Conservation (phyloP, 768 basidiomycete genomes). For the Boletus tylopilopsis region DNA sequence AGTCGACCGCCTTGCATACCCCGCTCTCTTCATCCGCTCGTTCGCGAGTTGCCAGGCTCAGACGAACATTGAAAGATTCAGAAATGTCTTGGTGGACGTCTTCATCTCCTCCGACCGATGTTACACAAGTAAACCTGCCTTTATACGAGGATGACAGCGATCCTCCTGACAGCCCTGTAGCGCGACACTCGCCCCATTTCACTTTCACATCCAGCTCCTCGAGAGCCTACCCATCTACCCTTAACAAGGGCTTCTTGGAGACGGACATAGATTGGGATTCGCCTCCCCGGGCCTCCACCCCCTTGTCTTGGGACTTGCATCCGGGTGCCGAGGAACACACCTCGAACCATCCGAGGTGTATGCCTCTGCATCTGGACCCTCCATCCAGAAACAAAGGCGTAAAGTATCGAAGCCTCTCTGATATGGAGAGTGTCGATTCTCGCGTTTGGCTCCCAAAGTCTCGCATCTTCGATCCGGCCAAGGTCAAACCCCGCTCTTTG, state of each 20-base stretch:
- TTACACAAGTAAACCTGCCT: constrained; percentile 19
- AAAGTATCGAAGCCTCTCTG: constrained; percentile 16
- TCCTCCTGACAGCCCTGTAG: constrained; percentile 4
- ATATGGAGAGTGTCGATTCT: constrained; percentile 15
- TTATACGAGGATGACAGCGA: constrained; percentile 16
- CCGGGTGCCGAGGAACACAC: constrained; percentile 11
- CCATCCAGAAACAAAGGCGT: constrained; percentile 15
- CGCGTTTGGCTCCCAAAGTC: constrained; percentile 27
- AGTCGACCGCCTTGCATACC: background rate
- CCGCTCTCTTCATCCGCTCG: background rate
- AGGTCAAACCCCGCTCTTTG: constrained; percentile 21
- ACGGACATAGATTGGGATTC: constrained; percentile 2
- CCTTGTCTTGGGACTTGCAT: constrained; percentile 1
- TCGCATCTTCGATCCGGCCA: constrained; percentile 25
- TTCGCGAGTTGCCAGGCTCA: constrained; percentile 9
- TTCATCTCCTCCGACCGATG: constrained; percentile 26
- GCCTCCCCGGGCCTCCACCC: background rate
- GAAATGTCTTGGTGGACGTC: constrained; percentile 1
- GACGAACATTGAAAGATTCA: constrained; percentile 7
- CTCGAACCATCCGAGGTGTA: constrained; percentile 3
- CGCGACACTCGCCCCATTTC: constrained; percentile 13
- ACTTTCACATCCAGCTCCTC: constrained; percentile 18
- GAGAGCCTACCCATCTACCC: constrained; percentile 11
- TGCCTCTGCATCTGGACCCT: constrained; percentile 5
- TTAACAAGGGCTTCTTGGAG: background rate